Evolutionary conservation across 768 basidiomycete species (phyloP).

Genomic region (Termitomyces sp.): DNA sequence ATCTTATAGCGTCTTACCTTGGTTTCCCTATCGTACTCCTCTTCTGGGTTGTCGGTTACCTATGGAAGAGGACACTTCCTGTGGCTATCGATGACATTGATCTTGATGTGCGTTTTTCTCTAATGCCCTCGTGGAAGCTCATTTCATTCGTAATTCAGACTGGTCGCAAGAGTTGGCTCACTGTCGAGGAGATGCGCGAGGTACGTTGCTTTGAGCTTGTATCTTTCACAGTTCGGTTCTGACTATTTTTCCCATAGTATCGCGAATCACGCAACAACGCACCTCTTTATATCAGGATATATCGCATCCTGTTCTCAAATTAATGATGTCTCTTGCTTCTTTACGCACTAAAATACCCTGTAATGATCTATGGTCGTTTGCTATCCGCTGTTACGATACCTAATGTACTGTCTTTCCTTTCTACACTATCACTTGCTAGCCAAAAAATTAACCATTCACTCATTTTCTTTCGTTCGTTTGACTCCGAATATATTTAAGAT

Average conservation of each 20-base stretch:
- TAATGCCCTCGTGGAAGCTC: not conserved
- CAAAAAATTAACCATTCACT: too few species aligned
- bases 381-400: not conserved
- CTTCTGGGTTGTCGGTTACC: constrained; percentile 34
- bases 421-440: too few species aligned
- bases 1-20: constrained; percentile 31
- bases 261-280: constrained; percentile 36
- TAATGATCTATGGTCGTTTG: not conserved
- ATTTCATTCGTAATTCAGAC: constrained; percentile 18
- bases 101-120: constrained; percentile 28
- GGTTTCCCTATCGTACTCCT: constrained; percentile 36
- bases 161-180: constrained; percentile 45
- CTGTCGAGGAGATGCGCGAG: constrained; percentile 40
- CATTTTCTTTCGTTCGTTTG: too few species aligned
- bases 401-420: not conserved
- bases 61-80: constrained; percentile 39
- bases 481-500: too few species aligned
- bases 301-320: constrained; percentile 38
- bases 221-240: not conserved
- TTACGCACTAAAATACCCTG: constrained; percentile 1
- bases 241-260: constrained; percentile 21
- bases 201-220: constrained; percentile 16
- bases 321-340: constrained; percentile 15
- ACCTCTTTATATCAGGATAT: constrained; percentile 32
- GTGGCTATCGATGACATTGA: constrained; percentile 35